A percentile compares a stretch with the other conserved stretches of the same genome.
Evolutionary conservation across 2,329 filamentous ascomycete genomes (phyloP).

Genomic region (Ophiostoma pallidulum): DNA sequence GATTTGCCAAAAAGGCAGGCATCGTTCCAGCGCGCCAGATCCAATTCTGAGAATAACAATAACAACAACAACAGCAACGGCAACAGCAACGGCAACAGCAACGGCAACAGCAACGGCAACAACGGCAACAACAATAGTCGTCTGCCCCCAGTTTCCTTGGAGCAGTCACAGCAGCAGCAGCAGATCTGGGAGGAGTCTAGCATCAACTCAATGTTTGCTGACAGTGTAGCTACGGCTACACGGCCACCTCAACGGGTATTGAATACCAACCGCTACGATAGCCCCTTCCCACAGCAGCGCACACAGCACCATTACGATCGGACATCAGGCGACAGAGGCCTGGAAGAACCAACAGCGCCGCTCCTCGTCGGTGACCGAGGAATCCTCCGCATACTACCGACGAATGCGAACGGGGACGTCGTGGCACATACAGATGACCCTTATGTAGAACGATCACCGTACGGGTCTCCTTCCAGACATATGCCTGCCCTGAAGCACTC

Average conservation of each 20-base stretch:
- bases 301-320: constrained; percentile 15
- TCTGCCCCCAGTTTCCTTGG: too few relatives aligned
- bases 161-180: too few relatives aligned
- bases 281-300: constrained; percentile 16
- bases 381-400: constrained; percentile 26
- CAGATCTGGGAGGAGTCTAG: constrained; percentile 29
- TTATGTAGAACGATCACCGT: constrained; percentile 19
- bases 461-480: constrained; percentile 22
- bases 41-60: constrained; percentile 20
- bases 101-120: constrained; percentile 7
- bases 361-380: constrained; percentile 30
- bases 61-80: too few relatives aligned
- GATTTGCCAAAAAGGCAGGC: constrained; percentile 1
- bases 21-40: constrained; percentile 12
- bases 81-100: constrained; percentile 13
- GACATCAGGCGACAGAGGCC: constrained; percentile 8
- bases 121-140: too few relatives aligned
- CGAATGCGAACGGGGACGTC: constrained; percentile 14
- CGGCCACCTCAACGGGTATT: neutral
- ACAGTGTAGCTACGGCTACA: constrained; percentile 13
- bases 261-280: constrained; percentile 11
- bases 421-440: constrained; percentile 20
- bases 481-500: constrained; percentile 22
- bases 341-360: constrained; percentile 13
- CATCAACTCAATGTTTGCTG: constrained; percentile 24